These are phyloP conservation scores for Russula sp. DNA, from an alignment of 768 basidiomycete genomes.

Conservation along the genomic window DNA sequence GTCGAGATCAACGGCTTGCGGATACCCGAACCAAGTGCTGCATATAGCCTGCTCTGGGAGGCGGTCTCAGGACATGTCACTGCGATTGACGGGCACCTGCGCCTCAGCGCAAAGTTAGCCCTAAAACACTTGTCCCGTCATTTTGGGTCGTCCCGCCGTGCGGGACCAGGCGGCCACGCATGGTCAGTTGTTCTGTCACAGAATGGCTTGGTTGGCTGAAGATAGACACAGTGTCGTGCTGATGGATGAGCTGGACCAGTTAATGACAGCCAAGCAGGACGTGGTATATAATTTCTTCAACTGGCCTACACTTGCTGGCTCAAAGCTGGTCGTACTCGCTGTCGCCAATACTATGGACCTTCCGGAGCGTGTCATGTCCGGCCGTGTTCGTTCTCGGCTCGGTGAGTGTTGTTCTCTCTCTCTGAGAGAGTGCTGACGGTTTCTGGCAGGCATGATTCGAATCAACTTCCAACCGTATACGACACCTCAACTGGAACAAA, in stretches of 20 bases:
- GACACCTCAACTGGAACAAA: slow-evolving; percentile 69
- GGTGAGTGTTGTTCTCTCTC: slow-evolving; percentile 42
- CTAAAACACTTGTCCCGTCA: slow-evolving; percentile 70
- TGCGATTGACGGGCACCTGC: slow-evolving; percentile 53
- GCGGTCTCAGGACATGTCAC: slow-evolving; percentile 78
- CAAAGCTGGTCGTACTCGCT: slow-evolving; percentile 89
- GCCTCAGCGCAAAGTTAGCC: slow-evolving; percentile 73
- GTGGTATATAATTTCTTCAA: slow-evolving; percentile 99
- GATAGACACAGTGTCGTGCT: slow-evolving; percentile 71
- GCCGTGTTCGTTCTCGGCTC: slow-evolving; percentile 85
- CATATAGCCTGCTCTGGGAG: slow-evolving; percentile 91
- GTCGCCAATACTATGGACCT: slow-evolving; percentile 99
- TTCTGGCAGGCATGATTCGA: slow-evolving; percentile 61
- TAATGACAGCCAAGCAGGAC: slow-evolving; percentile 93
- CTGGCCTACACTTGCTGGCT: slow-evolving; percentile 88
- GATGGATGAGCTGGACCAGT: slow-evolving; percentile 98
- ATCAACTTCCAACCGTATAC: slow-evolving; percentile 92
- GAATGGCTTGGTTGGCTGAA: slow-evolving; percentile 13
- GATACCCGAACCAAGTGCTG: slow-evolving; percentile 88
- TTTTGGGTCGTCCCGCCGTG: slow-evolving; percentile 58
- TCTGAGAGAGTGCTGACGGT: not conserved
- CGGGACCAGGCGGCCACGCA: slow-evolving; percentile 73
- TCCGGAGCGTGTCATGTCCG: slow-evolving; percentile 89
- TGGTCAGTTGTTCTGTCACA: slow-evolving; percentile 51
- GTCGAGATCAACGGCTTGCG: slow-evolving; percentile 97